A percentile compares a stretch with the other conserved stretches of the same genome.
Conservation (phyloP, 176 grass and related monocot genomes). For the Carex kokanica region DNA sequence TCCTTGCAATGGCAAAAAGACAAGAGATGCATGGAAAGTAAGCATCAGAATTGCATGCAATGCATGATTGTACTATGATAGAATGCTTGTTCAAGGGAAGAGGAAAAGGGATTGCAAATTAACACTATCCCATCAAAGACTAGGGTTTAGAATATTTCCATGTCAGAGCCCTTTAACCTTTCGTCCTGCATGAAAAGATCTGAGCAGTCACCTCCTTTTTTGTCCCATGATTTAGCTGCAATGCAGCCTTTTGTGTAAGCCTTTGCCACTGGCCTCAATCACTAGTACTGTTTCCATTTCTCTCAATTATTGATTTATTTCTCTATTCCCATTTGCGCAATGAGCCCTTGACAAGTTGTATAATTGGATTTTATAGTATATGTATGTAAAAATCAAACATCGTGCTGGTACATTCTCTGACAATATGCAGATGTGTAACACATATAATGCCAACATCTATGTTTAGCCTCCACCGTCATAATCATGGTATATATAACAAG, state of each 20-base stretch:
- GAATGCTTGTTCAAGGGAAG: neutral
- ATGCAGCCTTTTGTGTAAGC: neutral
- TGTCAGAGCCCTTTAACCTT: slow-evolving; percentile 7
- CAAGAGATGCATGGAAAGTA: slow-evolving; percentile 13
- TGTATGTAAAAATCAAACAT: neutral
- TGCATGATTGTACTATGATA: slow-evolving; percentile 26
- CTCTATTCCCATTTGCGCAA: neutral
- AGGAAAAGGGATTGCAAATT: neutral
- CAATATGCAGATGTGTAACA: neutral
- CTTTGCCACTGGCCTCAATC: neutral
- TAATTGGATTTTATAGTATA: neutral
- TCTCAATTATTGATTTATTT: neutral
- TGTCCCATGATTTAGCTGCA: slow-evolving; percentile 5
- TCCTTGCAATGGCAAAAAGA: neutral
- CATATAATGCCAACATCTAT: neutral
- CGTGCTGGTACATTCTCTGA: neutral
- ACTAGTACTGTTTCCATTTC: neutral
- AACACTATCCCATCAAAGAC: neutral
- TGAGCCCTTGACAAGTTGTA: neutral
- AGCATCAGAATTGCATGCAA: slow-evolving; percentile 26
- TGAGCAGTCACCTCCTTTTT: slow-evolving; percentile 15
- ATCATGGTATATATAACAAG: neutral
- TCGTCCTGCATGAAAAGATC: slow-evolving; percentile 8
- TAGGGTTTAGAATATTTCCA: slow-evolving; percentile 18
- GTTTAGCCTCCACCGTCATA: no score